Evolutionary conservation across 208 protist species (phyloP).

Genomic region (Phytomonas francai): DNA sequence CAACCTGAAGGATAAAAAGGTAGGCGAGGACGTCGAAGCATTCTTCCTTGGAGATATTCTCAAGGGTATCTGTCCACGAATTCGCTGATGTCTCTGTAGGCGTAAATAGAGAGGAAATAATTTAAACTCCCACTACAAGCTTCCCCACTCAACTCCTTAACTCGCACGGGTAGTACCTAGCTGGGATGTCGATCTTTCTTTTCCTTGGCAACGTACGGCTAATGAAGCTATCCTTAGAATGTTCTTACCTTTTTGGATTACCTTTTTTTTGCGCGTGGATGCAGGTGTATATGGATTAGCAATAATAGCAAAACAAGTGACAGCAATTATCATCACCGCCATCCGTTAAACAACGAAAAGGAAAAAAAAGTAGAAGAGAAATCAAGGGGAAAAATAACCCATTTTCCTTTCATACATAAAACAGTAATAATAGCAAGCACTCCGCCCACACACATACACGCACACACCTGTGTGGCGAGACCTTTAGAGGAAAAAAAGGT

Average conservation of each 20-base stretch:
- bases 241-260: slow-evolving; percentile 1
- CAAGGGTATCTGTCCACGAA: background rate
- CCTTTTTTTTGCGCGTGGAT: background rate
- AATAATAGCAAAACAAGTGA: slow-evolving; percentile 2
- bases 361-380: background rate
- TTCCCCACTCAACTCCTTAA: no score
- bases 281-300: background rate
- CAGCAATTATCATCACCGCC: no score
- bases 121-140: no score
- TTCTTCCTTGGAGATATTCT: background rate
- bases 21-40: background rate
- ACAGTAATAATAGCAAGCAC: no score
- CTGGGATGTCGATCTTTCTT: no score
- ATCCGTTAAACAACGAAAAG: background rate
- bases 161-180: no score
- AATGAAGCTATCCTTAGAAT: no score
- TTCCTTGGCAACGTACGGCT: no score
- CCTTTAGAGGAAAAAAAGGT: slow-evolving; percentile 11
- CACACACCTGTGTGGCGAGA: background rate
- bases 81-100: no score
- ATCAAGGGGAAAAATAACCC: background rate
- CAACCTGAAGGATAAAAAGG: background rate
- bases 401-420: no score
- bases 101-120: no score
- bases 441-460: no score